Evolutionary conservation across 768 basidiomycete species (phyloP).

Genomic region (Hericium erinaceus): DNA sequence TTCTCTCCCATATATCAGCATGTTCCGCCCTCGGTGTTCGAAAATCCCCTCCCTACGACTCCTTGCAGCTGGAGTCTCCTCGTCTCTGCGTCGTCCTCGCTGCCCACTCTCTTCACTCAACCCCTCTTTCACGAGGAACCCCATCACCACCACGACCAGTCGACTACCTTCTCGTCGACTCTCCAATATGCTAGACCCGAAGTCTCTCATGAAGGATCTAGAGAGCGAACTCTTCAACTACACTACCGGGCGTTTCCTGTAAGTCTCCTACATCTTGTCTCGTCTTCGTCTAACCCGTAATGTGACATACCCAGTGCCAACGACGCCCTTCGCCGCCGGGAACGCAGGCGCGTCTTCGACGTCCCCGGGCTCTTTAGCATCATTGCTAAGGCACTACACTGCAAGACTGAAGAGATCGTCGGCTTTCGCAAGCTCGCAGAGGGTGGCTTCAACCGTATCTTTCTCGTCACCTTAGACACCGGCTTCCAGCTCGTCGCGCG

Average conservation of each 20-base stretch:
- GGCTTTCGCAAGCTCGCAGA: conserved; percentile 34
- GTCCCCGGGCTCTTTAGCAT: conserved; percentile 34
- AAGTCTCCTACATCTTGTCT: conserved; percentile 11
- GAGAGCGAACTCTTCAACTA: conserved; percentile 15
- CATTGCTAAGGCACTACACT: conserved; percentile 33
- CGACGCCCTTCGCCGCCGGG: conserved; percentile 32
- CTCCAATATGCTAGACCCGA: no score
- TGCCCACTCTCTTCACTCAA: no score
- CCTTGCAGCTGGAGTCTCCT: no score
- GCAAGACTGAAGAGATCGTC: conserved; percentile 27
- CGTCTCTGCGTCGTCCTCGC: no score
- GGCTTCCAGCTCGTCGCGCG: conserved; percentile 20
- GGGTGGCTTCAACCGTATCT: conserved; percentile 25
- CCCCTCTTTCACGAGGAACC: no score
- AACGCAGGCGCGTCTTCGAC: conserved; percentile 34
- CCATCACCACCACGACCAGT: no score
- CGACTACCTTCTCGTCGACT: no score
- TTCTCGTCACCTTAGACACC: conserved; percentile 20
- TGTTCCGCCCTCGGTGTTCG: no score
- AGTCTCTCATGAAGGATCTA: no score
- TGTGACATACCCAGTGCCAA: conserved; percentile 15
- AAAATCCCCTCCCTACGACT: no score
- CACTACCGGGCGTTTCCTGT: conserved; percentile 20
- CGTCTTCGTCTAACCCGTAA: conserved; percentile 6
- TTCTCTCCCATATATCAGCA: no score